Evolutionary conservation across 108 stramenopile genomes (phyloP).

Genomic region (Nitzschia putrida): DNA sequence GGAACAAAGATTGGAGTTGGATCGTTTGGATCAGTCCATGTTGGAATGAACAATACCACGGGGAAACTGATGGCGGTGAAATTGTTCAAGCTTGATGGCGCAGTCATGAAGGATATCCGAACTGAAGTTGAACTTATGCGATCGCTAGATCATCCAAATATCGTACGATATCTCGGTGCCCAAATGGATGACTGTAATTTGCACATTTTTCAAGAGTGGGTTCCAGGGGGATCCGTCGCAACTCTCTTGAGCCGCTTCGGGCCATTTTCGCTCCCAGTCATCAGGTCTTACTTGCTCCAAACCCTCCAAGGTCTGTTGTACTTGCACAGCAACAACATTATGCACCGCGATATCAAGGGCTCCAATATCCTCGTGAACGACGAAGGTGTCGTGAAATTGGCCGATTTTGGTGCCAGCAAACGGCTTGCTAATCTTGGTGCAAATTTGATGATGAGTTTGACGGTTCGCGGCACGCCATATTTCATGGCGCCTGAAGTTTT

Average conservation of each 20-base stretch:
- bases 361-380: constrained; percentile 94
- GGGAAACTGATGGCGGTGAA: constrained; percentile 91
- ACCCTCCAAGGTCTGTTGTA: constrained; percentile 89
- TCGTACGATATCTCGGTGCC: constrained; percentile 93
- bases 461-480: constrained; percentile 89
- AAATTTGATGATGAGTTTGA: constrained; percentile 74
- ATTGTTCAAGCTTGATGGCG: constrained; percentile 44
- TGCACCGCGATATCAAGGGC: constrained; percentile 96
- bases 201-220: constrained; percentile 98
- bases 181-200: constrained; percentile 76
- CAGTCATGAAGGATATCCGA: constrained; percentile 61
- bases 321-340: constrained; percentile 84
- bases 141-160: constrained; percentile 86
- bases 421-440: constrained; percentile 45
- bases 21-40: constrained; percentile 91
- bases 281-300: constrained; percentile 81
- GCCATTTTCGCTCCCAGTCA: constrained; percentile 74
- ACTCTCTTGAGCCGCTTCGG: constrained; percentile 85
- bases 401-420: constrained; percentile 92
- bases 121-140: constrained; percentile 89
- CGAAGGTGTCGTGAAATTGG: constrained; percentile 89
- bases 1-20: constrained; percentile 92
- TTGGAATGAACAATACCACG: constrained; percentile 91
- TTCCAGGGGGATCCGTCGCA: constrained; percentile 88
- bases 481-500: constrained; percentile 96